Percentiles rank a stretch among this genome's conserved stretches.
Evolutionary conservation across 495 filamentous ascomycete species (phyloP).

Genomic region (Xanthoparmelia taractica): DNA sequence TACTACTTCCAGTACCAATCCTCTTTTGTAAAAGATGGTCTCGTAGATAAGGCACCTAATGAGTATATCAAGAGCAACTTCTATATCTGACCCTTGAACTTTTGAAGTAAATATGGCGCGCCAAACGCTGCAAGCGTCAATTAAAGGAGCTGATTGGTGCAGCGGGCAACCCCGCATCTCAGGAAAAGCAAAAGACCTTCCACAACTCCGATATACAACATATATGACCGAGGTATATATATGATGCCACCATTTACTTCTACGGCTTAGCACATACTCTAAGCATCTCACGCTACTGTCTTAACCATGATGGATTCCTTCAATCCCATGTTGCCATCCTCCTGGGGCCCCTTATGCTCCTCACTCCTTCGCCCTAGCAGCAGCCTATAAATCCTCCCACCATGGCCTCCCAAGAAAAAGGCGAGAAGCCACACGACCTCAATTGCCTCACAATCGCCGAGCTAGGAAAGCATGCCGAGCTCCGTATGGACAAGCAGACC

Average conservation of each 20-base stretch:
- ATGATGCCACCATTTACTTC: neutral
- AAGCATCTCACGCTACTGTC: neutral
- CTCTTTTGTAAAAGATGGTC: no score
- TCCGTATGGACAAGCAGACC: constrained; percentile 24
- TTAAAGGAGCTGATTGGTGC: no score
- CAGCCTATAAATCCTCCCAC: constrained; percentile 31
- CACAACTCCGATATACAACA: neutral
- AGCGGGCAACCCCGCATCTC: neutral
- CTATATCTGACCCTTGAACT: no score
- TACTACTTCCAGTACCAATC: neutral
- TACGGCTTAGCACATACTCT: neutral
- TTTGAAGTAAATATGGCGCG: no score
- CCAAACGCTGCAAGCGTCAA: neutral
- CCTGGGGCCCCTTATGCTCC: neutral
- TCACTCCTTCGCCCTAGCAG: neutral
- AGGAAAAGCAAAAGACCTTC: neutral
- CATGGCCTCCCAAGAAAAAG: constrained; percentile 35
- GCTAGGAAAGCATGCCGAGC: constrained; percentile 18
- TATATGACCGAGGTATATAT: neutral
- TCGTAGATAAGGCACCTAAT: no score
- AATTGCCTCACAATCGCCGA: constrained; percentile 23
- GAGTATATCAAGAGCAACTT: no score
- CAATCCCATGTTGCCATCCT: neutral
- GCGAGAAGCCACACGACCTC: constrained; percentile 22
- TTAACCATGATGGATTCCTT: neutral